A percentile compares a stretch with the other conserved stretches of the same genome.
phyloP scores from a whole-genome alignment of 2,329 filamentous ascomycete species.

The Cladosporium velox region DNA sequence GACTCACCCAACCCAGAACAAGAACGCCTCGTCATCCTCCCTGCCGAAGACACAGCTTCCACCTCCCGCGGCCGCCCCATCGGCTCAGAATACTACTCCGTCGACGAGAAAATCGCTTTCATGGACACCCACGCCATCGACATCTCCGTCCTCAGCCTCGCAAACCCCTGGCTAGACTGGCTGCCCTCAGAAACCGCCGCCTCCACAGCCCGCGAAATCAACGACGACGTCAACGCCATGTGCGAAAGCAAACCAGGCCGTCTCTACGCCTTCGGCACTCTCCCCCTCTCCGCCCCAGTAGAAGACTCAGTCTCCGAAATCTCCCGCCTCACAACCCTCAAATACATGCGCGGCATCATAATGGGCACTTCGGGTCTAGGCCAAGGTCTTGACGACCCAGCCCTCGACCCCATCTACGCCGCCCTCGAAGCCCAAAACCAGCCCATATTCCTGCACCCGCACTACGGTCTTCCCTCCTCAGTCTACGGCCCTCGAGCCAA shows the following conservation, averaged over 20 bases:
- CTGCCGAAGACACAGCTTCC: slow-evolving; percentile 34
- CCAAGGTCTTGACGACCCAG: slow-evolving; percentile 74
- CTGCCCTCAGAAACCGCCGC: slow-evolving; percentile 63
- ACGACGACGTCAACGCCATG: slow-evolving; percentile 73
- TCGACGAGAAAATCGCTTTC: slow-evolving; percentile 77
- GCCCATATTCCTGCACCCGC: slow-evolving; percentile 82
- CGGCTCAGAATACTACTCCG: slow-evolving; percentile 78
- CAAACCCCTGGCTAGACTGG: slow-evolving; percentile 95
- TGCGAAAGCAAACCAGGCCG: slow-evolving; percentile 67
- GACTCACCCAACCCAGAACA: slow-evolving; percentile 49
- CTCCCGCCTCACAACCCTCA: slow-evolving; percentile 59
- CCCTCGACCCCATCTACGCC: slow-evolving; percentile 70
- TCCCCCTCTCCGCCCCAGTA: slow-evolving; percentile 71
- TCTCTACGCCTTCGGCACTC: slow-evolving; percentile 78
- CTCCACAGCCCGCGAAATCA: slow-evolving; percentile 66
- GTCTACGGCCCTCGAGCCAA: slow-evolving; percentile 76
- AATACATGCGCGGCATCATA: slow-evolving; percentile 79
- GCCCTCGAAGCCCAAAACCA: slow-evolving; percentile 66
- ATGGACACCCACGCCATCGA: slow-evolving; percentile 84
- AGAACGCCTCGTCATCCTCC: slow-evolving; percentile 56
- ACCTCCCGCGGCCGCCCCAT: slow-evolving; percentile 73
- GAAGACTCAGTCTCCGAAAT: slow-evolving; percentile 67
- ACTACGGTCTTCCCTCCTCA: slow-evolving; percentile 80
- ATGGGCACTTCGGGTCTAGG: slow-evolving; percentile 83
- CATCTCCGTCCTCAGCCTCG: slow-evolving; percentile 81